phyloP scores from a whole-genome alignment of 2,329 filamentous ascomycete species.

The Eurotiales sp. region DNA sequence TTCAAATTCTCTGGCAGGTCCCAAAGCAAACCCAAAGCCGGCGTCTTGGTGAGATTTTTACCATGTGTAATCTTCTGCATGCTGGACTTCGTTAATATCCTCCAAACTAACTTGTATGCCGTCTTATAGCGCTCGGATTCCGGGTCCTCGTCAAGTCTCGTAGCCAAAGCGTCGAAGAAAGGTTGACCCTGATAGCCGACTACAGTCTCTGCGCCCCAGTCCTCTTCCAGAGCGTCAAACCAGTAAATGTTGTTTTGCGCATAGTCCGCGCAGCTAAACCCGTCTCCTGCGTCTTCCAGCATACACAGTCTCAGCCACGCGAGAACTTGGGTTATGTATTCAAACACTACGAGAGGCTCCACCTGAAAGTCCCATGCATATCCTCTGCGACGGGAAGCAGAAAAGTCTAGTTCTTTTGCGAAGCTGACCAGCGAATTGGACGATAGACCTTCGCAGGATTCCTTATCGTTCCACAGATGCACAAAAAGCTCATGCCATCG shows the following conservation, averaged over 20 bases:
- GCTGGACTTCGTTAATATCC: constrained; percentile 21
- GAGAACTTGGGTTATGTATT: constrained; percentile 40
- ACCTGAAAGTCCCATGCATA: constrained; percentile 17
- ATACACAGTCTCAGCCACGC: constrained; percentile 33
- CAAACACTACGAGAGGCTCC: constrained; percentile 21
- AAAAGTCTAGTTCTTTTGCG: constrained; percentile 6
- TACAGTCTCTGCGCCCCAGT: constrained; percentile 19
- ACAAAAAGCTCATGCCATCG: constrained; percentile 40
- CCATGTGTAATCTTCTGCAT: constrained; percentile 29
- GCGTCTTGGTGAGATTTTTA: constrained; percentile 22
- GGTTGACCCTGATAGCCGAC: constrained; percentile 25
- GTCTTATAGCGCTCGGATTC: constrained; percentile 25
- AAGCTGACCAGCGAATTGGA: constrained; percentile 21
- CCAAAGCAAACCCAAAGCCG: constrained; percentile 24
- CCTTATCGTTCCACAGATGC: constrained; percentile 33
- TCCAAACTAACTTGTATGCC: constrained; percentile 25
- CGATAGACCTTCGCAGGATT: constrained; percentile 30
- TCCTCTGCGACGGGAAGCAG: constrained; percentile 2
- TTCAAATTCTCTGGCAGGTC: constrained; percentile 23
- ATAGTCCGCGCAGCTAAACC: constrained; percentile 30
- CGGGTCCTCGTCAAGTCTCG: constrained; percentile 21
- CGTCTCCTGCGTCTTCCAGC: constrained; percentile 28
- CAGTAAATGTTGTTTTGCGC: constrained; percentile 25
- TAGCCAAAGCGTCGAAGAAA: constrained; percentile 25
- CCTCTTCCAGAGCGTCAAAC: constrained; percentile 24